Evolutionary conservation across 1,284 basidiomycete species (phyloP).

Genomic region (Albatrellus sp.): DNA sequence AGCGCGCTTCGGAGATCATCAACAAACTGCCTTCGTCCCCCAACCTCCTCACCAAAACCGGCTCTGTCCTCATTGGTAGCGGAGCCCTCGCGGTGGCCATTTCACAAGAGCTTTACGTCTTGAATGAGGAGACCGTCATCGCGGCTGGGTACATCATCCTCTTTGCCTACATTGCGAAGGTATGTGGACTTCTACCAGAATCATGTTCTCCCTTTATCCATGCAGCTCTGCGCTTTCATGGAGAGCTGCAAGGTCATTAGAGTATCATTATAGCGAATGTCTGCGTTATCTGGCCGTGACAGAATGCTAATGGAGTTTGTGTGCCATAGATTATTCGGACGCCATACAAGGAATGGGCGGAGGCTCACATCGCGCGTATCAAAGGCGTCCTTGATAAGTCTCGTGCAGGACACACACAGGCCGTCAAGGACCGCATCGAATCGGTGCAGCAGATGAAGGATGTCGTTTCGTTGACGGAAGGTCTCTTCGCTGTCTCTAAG

Average conservation of each 20-base stretch:
- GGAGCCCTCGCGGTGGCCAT: slow-evolving; percentile 88
- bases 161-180: slow-evolving; percentile 78
- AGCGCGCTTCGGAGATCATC: slow-evolving; percentile 86
- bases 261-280: too few relatives aligned
- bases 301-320: not conserved
- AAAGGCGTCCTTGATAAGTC: slow-evolving; percentile 74
- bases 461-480: slow-evolving; percentile 79
- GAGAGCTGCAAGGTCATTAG: too few relatives aligned
- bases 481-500: slow-evolving; percentile 89
- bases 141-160: slow-evolving; percentile 80
- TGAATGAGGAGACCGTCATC: slow-evolving; percentile 90
- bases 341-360: slow-evolving; percentile 92
- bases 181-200: slow-evolving; percentile 21
- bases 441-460: slow-evolving; percentile 88
- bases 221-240: too few relatives aligned
- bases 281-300: slow-evolving; percentile 1
- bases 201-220: not conserved
- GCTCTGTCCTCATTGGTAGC: slow-evolving; percentile 83
- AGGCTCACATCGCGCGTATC: slow-evolving; percentile 77
- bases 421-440: slow-evolving; percentile 87
- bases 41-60: slow-evolving; percentile 86
- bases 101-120: slow-evolving; percentile 94
- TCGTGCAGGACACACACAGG: slow-evolving; percentile 83
- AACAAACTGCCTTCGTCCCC: slow-evolving; percentile 88
- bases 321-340: slow-evolving; percentile 32